A percentile compares a stretch with the other conserved stretches of the same genome.
Evolutionary conservation across 2,329 filamentous ascomycete genomes (phyloP).

Genomic region (Colletotrichum eremochloae): DNA sequence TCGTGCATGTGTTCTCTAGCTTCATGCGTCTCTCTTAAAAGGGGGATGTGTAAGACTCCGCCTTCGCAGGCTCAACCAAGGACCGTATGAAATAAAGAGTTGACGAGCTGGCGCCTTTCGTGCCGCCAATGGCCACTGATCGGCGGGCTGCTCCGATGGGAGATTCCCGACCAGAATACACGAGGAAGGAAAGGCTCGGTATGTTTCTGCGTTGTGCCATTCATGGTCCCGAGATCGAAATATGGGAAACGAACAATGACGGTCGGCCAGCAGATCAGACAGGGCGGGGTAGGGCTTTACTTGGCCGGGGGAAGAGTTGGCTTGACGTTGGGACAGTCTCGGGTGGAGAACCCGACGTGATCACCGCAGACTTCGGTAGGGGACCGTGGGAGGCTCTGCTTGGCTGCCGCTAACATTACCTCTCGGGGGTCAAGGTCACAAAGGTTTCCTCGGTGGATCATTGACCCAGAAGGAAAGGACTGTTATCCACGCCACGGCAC

Average conservation of each 20-base stretch:
- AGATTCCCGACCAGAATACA: neutral
- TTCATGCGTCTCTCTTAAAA: conserved; percentile 22
- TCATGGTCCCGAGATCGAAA: neutral
- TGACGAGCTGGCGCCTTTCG: neutral
- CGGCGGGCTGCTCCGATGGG: neutral
- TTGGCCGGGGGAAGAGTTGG: neutral
- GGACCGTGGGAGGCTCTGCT: conserved; percentile 32
- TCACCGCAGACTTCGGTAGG: conserved; percentile 2
- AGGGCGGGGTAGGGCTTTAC: neutral
- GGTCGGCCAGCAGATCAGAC: neutral
- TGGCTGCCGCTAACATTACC: conserved; percentile 15
- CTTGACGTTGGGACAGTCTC: conserved; percentile 38
- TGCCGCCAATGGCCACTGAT: conserved; percentile 10
- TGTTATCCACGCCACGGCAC: neutral
- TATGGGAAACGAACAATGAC: neutral
- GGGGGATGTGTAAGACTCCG: conserved; percentile 18
- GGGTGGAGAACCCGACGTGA: conserved; percentile 28
- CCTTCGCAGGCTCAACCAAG: conserved; percentile 5
- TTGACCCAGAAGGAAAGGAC: neutral
- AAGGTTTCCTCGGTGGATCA: neutral
- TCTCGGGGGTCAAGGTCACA: neutral
- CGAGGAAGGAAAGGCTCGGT: neutral
- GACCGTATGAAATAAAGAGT: neutral
- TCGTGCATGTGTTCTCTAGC: conserved; percentile 33
- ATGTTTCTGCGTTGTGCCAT: neutral